These are phyloP conservation scores for Penicillium turbatum DNA, from an alignment of 495 filamentous ascomycete species.

Conservation along the genomic window DNA sequence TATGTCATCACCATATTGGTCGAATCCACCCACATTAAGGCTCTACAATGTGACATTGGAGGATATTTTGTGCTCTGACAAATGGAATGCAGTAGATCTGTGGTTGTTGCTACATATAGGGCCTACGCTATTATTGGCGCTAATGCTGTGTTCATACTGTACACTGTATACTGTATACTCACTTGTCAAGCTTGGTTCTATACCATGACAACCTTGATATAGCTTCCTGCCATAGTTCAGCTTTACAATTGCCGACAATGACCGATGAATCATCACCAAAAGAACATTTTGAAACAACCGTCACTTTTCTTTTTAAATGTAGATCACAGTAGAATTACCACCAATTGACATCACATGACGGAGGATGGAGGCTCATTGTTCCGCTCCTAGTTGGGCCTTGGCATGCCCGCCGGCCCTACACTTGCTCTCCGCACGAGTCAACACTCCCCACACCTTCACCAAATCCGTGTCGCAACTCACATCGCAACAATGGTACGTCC, in stretches of 20 bases:
- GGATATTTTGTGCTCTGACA: not conserved
- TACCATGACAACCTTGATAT: not conserved
- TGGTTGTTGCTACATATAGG: not conserved
- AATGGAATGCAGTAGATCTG: not conserved
- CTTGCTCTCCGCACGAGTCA: slow-evolving; percentile 16
- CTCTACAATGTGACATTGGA: too few relatives aligned
- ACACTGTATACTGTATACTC: too few relatives aligned
- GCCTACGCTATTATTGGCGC: not conserved
- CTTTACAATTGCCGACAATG: too few relatives aligned
- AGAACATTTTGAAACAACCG: too few relatives aligned
- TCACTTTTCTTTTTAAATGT: not conserved
- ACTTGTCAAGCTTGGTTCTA: not conserved
- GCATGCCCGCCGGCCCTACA: not conserved
- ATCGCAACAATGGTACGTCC: slow-evolving; percentile 16
- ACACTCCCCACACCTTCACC: slow-evolving; percentile 10
- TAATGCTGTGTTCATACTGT: too few relatives aligned
- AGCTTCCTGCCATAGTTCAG: too few relatives aligned
- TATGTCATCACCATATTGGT: not conserved
- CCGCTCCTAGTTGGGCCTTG: slow-evolving; percentile 8
- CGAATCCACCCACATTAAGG: not conserved
- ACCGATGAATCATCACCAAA: too few relatives aligned
- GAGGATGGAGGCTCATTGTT: slow-evolving; percentile 8
- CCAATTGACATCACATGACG: slow-evolving; percentile 7
- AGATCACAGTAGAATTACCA: not conserved
- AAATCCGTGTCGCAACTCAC: not conserved